phyloP scores from a whole-genome alignment of 2,329 filamentous ascomycete species.

The Orbilia quercus region DNA sequence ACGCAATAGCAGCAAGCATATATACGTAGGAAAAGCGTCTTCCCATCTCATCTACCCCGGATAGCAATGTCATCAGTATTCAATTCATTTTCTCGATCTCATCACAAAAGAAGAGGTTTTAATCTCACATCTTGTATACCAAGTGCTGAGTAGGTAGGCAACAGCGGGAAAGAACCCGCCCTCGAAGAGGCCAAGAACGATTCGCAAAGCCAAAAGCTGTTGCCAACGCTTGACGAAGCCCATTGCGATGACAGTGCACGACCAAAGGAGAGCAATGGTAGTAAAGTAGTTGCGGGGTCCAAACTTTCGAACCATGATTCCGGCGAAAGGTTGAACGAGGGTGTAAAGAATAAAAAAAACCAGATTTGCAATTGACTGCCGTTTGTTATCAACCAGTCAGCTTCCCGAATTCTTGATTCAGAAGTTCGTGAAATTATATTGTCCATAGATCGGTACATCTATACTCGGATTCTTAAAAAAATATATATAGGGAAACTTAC shows the following conservation, averaged over 20 bases:
- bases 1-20: conserved; percentile 66
- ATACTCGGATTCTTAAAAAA: background rate
- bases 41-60: conserved; percentile 56
- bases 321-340: conserved; percentile 77
- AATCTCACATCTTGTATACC: conserved; percentile 74
- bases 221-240: conserved; percentile 70
- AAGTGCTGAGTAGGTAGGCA: conserved; percentile 77
- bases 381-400: background rate
- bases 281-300: conserved; percentile 72
- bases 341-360: conserved; percentile 66
- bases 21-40: conserved; percentile 65
- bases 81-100: background rate
- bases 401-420: background rate
- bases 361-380: conserved; percentile 38
- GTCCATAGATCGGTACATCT: too few species aligned
- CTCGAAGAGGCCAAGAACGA: conserved; percentile 74
- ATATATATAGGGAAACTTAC: conserved; percentile 12
- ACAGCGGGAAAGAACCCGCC: conserved; percentile 75
- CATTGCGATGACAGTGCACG: conserved; percentile 72
- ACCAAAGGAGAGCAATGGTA: conserved; percentile 70
- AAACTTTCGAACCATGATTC: conserved; percentile 74
- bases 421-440: background rate
- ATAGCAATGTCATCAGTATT: background rate
- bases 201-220: conserved; percentile 69
- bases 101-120: background rate